phyloP scores from a whole-genome alignment of 2,329 filamentous ascomycete genomes.

The Helminthosporium solani region DNA sequence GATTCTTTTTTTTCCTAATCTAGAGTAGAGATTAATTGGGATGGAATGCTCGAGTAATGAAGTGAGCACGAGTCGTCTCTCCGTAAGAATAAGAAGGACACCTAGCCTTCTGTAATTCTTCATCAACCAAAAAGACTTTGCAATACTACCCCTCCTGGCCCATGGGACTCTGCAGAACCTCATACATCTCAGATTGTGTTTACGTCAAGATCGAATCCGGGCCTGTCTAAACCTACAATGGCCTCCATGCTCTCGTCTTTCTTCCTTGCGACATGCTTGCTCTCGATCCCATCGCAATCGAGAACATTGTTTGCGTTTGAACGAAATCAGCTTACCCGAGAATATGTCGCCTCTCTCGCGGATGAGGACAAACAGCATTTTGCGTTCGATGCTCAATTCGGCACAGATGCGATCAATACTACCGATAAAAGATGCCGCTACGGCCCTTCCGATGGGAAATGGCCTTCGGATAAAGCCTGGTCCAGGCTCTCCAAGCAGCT shows the following conservation, averaged over 20 bases:
- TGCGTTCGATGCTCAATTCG: constrained; percentile 20
- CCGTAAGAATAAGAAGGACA: background rate
- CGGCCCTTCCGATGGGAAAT: constrained; percentile 22
- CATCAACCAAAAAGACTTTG: background rate
- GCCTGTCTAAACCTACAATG: background rate
- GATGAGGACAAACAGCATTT: constrained; percentile 23
- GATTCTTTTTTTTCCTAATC: constrained; percentile 5
- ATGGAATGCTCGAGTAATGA: background rate
- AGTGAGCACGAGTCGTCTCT: background rate
- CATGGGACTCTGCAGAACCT: background rate
- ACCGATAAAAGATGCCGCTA: constrained; percentile 23
- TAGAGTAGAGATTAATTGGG: constrained; percentile 1
- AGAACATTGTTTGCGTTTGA: constrained; percentile 23
- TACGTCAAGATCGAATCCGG: background rate
- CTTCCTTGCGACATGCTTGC: constrained; percentile 12
- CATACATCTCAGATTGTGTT: background rate
- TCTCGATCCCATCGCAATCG: constrained; percentile 14
- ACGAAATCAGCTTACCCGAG: constrained; percentile 23
- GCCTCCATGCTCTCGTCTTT: constrained; percentile 9
- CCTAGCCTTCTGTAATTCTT: background rate
- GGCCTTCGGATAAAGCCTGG: constrained; percentile 28
- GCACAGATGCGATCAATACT: constrained; percentile 10
- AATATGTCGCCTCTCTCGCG: constrained; percentile 23
- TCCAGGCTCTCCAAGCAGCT: constrained; percentile 21
- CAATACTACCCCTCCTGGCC: background rate